Conservation (phyloP, 164 flowering plant genomes). For the Saururus chinensis region DNA sequence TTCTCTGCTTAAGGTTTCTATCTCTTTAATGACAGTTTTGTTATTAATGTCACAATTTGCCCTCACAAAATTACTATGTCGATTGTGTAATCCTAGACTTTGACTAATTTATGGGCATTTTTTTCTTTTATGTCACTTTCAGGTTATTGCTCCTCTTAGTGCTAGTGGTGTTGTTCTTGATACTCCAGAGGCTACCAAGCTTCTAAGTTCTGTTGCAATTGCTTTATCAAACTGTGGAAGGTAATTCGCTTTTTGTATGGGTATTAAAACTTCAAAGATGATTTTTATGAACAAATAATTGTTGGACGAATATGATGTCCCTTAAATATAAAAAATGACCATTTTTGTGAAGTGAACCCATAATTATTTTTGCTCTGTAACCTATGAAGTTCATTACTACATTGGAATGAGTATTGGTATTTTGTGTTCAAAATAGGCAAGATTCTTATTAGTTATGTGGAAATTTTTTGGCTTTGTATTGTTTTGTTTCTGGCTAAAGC, state of each 20-base stretch:
- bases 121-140: slow-evolving; percentile 6
- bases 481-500: too few relatives aligned
- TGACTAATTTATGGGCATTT: background rate
- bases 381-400: too few relatives aligned
- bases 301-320: background rate
- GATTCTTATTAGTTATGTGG: too few relatives aligned
- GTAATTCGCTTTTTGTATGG: slow-evolving; percentile 18
- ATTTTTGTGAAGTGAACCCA: background rate
- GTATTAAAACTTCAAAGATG: too few relatives aligned
- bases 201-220: slow-evolving; percentile 86
- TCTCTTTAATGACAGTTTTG: background rate
- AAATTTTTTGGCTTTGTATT: too few relatives aligned
- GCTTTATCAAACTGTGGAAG: slow-evolving; percentile 89
- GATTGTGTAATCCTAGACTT: background rate
- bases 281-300: too few relatives aligned
- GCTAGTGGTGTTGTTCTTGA: slow-evolving; percentile 93
- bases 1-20: background rate
- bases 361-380: too few relatives aligned
- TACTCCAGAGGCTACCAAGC: slow-evolving; percentile 93
- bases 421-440: too few relatives aligned
- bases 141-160: slow-evolving; percentile 95
- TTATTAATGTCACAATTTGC: background rate
- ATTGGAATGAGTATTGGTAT: too few relatives aligned
- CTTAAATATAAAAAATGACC: too few relatives aligned
- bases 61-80: background rate